Conservation (phyloP, 805 yeast genomes). For the Henningerozyma blattae region DNA sequence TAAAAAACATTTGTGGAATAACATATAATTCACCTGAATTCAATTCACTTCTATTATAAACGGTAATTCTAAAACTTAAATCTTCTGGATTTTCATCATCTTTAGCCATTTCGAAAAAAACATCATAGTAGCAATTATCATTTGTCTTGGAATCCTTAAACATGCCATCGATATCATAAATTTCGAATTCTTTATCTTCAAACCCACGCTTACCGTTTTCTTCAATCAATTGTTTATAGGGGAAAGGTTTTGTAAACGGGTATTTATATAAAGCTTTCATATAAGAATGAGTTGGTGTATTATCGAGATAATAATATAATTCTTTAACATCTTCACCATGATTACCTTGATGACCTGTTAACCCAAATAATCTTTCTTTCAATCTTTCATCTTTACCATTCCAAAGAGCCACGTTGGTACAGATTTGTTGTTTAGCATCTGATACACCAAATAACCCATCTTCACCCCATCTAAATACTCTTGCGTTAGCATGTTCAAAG, state of each 20-base stretch:
- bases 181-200: slow-evolving; percentile 63
- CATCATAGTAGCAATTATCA: slow-evolving; percentile 71
- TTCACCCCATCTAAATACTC: slow-evolving; percentile 92
- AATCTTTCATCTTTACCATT: slow-evolving; percentile 76
- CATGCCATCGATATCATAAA: slow-evolving; percentile 61
- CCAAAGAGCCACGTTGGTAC: slow-evolving; percentile 81
- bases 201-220: slow-evolving; percentile 58
- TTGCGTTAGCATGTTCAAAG: slow-evolving; percentile 67
- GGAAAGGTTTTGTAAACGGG: slow-evolving; percentile 68
- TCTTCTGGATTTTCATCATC: slow-evolving; percentile 72
- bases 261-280: slow-evolving; percentile 87
- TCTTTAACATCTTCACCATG: slow-evolving; percentile 96
- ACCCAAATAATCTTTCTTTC: slow-evolving; percentile 79
- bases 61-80: slow-evolving; percentile 71
- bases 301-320: slow-evolving; percentile 73
- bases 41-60: slow-evolving; percentile 62
- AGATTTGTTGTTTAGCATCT: slow-evolving; percentile 68
- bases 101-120: slow-evolving; percentile 83
- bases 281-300: slow-evolving; percentile 86
- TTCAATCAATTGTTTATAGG: slow-evolving; percentile 61
- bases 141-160: slow-evolving; percentile 37
- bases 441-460: slow-evolving; percentile 88
- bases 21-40: slow-evolving; percentile 83
- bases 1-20: slow-evolving; percentile 69
- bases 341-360: slow-evolving; percentile 87